Conservation (phyloP, 257 asterid genomes). For the Capsicum rhomboideum region DNA sequence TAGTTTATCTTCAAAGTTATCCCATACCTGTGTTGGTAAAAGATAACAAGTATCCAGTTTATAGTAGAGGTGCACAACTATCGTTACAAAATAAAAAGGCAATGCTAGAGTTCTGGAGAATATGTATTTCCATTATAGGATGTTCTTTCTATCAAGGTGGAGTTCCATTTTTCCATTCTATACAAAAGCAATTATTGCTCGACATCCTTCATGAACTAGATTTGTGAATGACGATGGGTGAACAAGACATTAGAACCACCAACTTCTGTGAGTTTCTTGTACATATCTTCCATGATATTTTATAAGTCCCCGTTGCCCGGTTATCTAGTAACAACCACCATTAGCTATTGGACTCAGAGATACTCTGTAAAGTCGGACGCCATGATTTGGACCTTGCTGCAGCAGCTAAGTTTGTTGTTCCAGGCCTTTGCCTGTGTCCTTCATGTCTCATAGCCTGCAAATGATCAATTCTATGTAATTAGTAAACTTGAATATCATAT, state of each 20-base stretch:
- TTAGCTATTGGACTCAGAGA: conserved; percentile 32
- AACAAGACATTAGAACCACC: background rate
- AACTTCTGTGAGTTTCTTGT: background rate
- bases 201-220: background rate
- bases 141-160: background rate
- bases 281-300: background rate
- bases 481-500: background rate
- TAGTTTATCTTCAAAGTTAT: background rate
- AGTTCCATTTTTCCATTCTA: conserved; percentile 6
- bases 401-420: conserved; percentile 8
- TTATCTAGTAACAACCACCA: background rate
- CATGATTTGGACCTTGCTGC: conserved; percentile 28
- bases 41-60: background rate
- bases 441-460: conserved; percentile 23
- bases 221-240: background rate
- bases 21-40: background rate
- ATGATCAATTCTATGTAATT: background rate
- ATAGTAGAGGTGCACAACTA: background rate
- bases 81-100: background rate
- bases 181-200: conserved; percentile 9
- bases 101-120: background rate
- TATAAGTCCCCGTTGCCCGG: background rate
- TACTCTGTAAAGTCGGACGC: conserved; percentile 39
- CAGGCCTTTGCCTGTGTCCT: conserved; percentile 18
- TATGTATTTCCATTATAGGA: conserved; percentile 10